Evolutionary conservation across 106 monocot genomes (phyloP).

Genomic region (Gastrodia elata): DNA sequence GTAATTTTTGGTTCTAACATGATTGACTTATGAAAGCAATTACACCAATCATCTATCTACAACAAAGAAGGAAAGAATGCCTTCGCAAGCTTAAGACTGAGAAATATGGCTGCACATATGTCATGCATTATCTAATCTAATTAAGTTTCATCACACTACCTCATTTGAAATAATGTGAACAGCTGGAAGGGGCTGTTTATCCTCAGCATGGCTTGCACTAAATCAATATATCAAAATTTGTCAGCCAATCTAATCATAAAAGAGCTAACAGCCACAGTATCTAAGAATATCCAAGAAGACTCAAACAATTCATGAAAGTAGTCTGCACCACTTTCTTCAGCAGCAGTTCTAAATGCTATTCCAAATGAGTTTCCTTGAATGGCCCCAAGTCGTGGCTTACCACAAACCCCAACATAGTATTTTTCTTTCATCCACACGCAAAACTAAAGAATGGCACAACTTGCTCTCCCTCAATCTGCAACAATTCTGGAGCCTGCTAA

Average conservation of each 20-base stretch:
- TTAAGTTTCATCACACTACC: not conserved
- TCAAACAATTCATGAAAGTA: conserved; percentile 85
- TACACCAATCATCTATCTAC: no score
- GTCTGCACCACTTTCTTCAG: conserved; percentile 71
- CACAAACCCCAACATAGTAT: conserved; percentile 83
- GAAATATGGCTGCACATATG: not conserved
- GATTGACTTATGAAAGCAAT: no score
- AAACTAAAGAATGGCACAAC: conserved; percentile 64
- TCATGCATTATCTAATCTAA: not conserved
- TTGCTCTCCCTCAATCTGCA: conserved; percentile 48
- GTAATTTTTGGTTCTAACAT: no score
- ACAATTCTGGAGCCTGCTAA: conserved; percentile 30
- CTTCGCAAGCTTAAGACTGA: not conserved
- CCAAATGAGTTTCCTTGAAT: conserved; percentile 87
- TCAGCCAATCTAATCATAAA: conserved; percentile 89
- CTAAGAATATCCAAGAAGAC: conserved; percentile 82
- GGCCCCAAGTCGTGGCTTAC: conserved; percentile 75
- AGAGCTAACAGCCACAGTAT: conserved; percentile 51
- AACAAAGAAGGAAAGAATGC: no score
- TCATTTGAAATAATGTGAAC: not conserved
- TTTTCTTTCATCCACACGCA: conserved; percentile 69
- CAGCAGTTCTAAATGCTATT: conserved; percentile 66
- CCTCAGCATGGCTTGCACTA: not conserved
- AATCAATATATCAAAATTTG: conserved; percentile 48
- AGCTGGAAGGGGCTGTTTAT: not conserved